Conservation (phyloP, 192 early-diverging fungal species). For the Entomortierella parvispora region DNA sequence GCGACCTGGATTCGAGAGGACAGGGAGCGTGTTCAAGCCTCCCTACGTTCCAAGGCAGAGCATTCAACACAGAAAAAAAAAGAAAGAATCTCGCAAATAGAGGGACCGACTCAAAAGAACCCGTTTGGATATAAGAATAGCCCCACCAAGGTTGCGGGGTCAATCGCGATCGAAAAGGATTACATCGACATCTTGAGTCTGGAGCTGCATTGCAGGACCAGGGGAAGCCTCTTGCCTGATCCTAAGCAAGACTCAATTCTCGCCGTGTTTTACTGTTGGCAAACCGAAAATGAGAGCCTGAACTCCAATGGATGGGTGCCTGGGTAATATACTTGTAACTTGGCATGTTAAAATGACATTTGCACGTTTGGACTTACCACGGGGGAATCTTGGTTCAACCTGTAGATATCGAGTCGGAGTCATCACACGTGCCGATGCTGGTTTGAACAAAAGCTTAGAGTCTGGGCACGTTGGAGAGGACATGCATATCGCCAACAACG, state of each 20-base stretch:
- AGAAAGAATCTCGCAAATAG: slow-evolving; percentile 55
- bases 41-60: slow-evolving; percentile 12
- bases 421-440: slow-evolving; percentile 53
- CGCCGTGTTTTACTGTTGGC: slow-evolving; percentile 76
- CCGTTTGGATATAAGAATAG: slow-evolving; percentile 74
- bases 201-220: slow-evolving; percentile 69
- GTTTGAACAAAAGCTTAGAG: slow-evolving; percentile 37
- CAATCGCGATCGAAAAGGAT: slow-evolving; percentile 54
- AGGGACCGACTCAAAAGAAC: slow-evolving; percentile 71
- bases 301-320: slow-evolving; percentile 58
- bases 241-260: slow-evolving; percentile 71
- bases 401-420: slow-evolving; percentile 64
- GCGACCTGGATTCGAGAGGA: slow-evolving; percentile 58
- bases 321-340: slow-evolving; percentile 37
- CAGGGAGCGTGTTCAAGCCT: slow-evolving; percentile 17
- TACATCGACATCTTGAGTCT: slow-evolving; percentile 66
- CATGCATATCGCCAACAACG: slow-evolving; percentile 56
- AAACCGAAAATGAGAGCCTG: slow-evolving; percentile 57
- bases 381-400: background rate
- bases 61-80: slow-evolving; percentile 29
- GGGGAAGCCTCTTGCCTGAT: slow-evolving; percentile 69
- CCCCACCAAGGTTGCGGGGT: slow-evolving; percentile 56
- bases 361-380: no score
- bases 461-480: slow-evolving; percentile 48
- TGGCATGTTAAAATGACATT: no score